phyloP scores from a whole-genome alignment of 495 filamentous ascomycete species.

The Astrothelium subdiscretum region DNA sequence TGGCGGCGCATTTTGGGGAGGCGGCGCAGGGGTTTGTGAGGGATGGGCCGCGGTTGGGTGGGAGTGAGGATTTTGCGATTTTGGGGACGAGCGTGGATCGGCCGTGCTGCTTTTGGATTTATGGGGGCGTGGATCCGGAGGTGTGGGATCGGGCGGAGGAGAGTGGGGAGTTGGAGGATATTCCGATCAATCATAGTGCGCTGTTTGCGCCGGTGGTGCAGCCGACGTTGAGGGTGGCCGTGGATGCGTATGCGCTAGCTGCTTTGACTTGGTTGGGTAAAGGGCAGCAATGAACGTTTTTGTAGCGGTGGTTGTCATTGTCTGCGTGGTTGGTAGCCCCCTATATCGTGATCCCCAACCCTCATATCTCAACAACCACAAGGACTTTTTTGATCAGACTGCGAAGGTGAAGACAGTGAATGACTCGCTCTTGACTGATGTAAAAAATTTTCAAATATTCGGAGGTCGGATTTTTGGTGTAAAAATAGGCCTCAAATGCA shows the following conservation, averaged over 20 bases:
- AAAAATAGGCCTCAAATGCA: too few relatives aligned
- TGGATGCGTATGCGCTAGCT: conserved; percentile 44
- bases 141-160: conserved; percentile 38
- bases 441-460: too few relatives aligned
- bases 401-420: too few relatives aligned
- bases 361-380: too few relatives aligned
- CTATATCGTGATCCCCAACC: too few relatives aligned
- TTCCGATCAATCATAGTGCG: conserved; percentile 45
- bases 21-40: conserved; percentile 16
- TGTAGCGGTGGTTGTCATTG: too few relatives aligned
- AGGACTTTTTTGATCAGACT: too few relatives aligned
- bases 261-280: conserved; percentile 38
- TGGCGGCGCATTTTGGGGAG: conserved; percentile 33
- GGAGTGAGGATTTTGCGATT: conserved; percentile 46
- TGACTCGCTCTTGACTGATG: too few relatives aligned
- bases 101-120: conserved; percentile 46
- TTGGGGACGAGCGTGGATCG: conserved; percentile 40
- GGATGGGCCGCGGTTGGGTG: conserved; percentile 18
- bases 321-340: too few relatives aligned
- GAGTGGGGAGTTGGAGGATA: conserved; percentile 29
- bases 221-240: conserved; percentile 44
- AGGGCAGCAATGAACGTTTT: too few relatives aligned
- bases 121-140: conserved; percentile 39
- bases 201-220: conserved; percentile 50
- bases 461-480: too few relatives aligned